phyloP scores from a whole-genome alignment of 1,139 yeast genomes.

The Maudiozyma humilis region DNA sequence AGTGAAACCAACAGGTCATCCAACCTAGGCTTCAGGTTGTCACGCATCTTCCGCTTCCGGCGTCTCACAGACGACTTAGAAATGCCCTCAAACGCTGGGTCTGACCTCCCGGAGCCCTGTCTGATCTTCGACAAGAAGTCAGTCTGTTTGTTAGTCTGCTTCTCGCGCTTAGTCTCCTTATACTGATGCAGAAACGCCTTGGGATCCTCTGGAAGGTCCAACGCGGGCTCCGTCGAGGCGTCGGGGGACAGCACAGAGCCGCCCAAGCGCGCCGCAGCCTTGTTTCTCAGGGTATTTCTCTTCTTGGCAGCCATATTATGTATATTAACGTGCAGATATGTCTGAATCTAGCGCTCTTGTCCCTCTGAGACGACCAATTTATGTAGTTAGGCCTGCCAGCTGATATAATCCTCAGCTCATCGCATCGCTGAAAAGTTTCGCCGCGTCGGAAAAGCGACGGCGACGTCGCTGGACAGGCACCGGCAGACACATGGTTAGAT shows the following conservation, averaged over 20 bases:
- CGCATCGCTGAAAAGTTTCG: neutral
- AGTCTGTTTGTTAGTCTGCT: conserved; percentile 35
- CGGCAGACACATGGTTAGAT: neutral
- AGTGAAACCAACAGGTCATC: conserved; percentile 51
- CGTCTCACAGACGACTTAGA: conserved; percentile 61
- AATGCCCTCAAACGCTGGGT: conserved; percentile 33
- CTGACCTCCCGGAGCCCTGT: conserved; percentile 29
- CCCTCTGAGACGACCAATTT: neutral
- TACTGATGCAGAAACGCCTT: conserved; percentile 50
- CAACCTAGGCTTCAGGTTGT: conserved; percentile 58
- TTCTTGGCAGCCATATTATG: conserved; percentile 38
- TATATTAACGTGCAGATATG: no score
- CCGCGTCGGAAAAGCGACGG: no score
- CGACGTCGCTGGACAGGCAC: neutral
- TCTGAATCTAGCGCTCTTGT: no score
- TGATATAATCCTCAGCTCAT: neutral
- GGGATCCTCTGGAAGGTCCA: conserved; percentile 29
- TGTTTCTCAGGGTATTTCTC: conserved; percentile 41
- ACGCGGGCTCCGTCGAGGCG: conserved; percentile 6
- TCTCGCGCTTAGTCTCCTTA: conserved; percentile 49
- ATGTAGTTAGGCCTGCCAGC: neutral
- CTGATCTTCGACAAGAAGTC: conserved; percentile 31
- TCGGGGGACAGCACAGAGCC: conserved; percentile 6
- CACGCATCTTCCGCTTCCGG: conserved; percentile 54
- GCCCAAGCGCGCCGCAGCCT: conserved; percentile 28